A percentile compares a stretch with the other conserved stretches of the same genome.
These are phyloP conservation scores for Sporothrix curviconia DNA, from an alignment of 2,329 filamentous ascomycete species.

Conservation along the genomic window DNA sequence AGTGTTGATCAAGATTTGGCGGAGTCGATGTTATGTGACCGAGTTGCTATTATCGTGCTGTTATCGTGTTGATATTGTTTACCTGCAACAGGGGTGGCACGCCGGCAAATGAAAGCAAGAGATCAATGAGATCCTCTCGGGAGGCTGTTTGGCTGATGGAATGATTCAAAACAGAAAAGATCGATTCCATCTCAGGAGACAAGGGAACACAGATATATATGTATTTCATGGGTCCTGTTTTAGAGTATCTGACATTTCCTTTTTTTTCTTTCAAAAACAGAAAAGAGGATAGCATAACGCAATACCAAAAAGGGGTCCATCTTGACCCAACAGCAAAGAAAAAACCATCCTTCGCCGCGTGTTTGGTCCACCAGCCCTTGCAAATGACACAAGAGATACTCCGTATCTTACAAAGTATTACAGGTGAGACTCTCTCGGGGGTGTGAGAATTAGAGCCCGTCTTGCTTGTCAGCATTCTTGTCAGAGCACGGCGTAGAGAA, in stretches of 20 bases:
- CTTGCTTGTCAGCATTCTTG: no score
- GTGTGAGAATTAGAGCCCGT: no score
- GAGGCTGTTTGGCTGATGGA: background rate
- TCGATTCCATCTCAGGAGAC: background rate
- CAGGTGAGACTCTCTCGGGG: no score
- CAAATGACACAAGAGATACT: slow-evolving; percentile 1
- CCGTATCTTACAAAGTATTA: no score
- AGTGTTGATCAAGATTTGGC: background rate
- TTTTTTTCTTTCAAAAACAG: no score
- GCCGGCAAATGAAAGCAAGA: no score
- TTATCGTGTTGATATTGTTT: no score
- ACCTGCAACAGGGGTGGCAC: no score
- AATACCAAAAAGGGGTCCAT: background rate
- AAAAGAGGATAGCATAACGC: background rate
- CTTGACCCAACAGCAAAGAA: background rate
- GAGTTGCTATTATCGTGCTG: no score
- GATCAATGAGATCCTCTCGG: background rate
- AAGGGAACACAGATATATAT: slow-evolving; percentile 7
- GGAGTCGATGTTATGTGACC: no score
- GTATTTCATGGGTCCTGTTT: background rate
- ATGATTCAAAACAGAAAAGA: background rate
- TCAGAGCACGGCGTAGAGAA: no score
- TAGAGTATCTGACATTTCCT: no score
- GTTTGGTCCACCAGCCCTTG: background rate
- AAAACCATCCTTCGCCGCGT: background rate